Percentiles rank a stretch among this genome's conserved stretches.
phyloP scores from a whole-genome alignment of 2,329 filamentous ascomycete species.

The Colletotrichum siamense region DNA sequence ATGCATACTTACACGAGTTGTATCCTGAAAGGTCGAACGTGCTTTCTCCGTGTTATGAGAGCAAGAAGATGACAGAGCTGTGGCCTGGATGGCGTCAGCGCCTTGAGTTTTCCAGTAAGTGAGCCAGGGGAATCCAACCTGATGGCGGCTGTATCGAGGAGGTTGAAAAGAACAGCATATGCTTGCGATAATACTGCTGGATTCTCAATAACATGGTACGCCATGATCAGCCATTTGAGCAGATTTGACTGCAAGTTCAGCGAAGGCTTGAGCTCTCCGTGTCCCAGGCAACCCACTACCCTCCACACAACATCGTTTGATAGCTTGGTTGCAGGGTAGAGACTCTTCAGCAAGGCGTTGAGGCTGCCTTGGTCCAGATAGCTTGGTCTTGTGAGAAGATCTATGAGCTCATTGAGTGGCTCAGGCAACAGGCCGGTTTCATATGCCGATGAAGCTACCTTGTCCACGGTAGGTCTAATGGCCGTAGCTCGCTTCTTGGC shows the following conservation, averaged over 20 bases:
- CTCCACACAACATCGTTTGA: slow-evolving; percentile 64
- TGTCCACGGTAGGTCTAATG: slow-evolving; percentile 69
- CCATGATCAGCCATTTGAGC: slow-evolving; percentile 79
- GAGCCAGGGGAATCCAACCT: slow-evolving; percentile 50
- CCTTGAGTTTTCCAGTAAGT: neutral
- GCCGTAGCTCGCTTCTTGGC: slow-evolving; percentile 69
- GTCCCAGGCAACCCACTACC: slow-evolving; percentile 76
- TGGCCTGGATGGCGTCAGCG: slow-evolving; percentile 44
- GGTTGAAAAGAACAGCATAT: slow-evolving; percentile 80
- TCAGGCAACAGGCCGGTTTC: slow-evolving; percentile 69
- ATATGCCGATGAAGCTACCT: slow-evolving; percentile 67
- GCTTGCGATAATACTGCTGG: slow-evolving; percentile 68
- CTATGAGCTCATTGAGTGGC: slow-evolving; percentile 67
- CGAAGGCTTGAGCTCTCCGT: slow-evolving; percentile 77
- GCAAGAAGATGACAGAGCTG: slow-evolving; percentile 79
- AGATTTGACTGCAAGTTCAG: slow-evolving; percentile 73
- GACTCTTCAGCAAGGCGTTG: slow-evolving; percentile 70
- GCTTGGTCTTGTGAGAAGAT: slow-evolving; percentile 69
- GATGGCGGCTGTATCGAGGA: slow-evolving; percentile 81
- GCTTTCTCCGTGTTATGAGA: slow-evolving; percentile 78
- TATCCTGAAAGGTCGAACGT: slow-evolving; percentile 85
- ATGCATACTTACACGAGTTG: slow-evolving; percentile 66
- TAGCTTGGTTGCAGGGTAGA: slow-evolving; percentile 77
- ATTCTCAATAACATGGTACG: slow-evolving; percentile 74
- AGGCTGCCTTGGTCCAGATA: slow-evolving; percentile 79